Evolutionary conservation across 306 rosid species (phyloP).

Genomic region (Mimosa bimucronata): DNA sequence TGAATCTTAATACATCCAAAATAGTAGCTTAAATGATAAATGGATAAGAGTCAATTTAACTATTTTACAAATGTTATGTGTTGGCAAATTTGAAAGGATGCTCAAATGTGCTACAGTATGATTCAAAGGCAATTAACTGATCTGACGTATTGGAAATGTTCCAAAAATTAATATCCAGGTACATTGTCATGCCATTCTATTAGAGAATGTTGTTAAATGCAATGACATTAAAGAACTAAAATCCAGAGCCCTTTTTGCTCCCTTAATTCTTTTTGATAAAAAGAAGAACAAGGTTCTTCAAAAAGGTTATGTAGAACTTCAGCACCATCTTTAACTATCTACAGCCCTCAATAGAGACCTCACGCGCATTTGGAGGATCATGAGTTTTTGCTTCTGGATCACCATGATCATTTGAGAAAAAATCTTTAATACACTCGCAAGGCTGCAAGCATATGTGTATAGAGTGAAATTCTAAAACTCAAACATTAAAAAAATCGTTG

Average conservation of each 20-base stretch:
- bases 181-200: background rate
- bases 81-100: constrained; percentile 6
- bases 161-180: background rate
- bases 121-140: background rate
- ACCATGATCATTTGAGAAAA: background rate
- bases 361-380: background rate
- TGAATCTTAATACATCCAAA: background rate
- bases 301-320: background rate
- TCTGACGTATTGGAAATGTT: background rate
- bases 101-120: background rate
- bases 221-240: background rate
- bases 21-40: background rate
- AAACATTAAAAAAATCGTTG: background rate
- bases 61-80: background rate
- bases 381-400: background rate
- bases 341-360: constrained; percentile 10
- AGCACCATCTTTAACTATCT: background rate
- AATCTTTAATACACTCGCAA: background rate
- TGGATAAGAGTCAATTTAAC: background rate
- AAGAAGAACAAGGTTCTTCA: background rate
- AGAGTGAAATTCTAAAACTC: background rate
- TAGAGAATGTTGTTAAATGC: background rate
- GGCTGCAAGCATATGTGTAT: background rate
- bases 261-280: background rate
- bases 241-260: background rate